Percentiles rank a stretch among this genome's conserved stretches.
Evolutionary conservation across 768 basidiomycete species (phyloP).

Genomic region (Phylloporus arenicola): DNA sequence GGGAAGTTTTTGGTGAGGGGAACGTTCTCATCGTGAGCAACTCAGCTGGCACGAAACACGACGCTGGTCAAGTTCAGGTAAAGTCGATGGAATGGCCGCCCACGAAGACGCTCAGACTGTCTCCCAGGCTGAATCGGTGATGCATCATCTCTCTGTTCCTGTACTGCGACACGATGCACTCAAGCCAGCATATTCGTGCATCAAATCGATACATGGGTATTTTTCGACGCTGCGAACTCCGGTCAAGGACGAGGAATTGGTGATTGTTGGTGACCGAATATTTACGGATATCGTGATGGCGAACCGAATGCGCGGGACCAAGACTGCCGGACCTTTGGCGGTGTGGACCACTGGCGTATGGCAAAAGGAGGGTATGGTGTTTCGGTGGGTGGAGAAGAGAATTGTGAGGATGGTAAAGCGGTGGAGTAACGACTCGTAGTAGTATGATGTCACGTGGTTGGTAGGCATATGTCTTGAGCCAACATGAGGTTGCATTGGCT

Average conservation of each 20-base stretch:
- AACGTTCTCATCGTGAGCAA: constrained; percentile 92
- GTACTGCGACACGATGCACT: constrained; percentile 71
- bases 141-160: constrained; percentile 69
- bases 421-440: not conserved
- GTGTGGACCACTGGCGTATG: constrained; percentile 71
- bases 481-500: not conserved
- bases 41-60: constrained; percentile 79
- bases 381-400: constrained; percentile 56
- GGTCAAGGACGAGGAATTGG: constrained; percentile 55
- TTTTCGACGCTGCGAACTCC: constrained; percentile 60
- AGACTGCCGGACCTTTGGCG: constrained; percentile 50
- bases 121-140: constrained; percentile 81
- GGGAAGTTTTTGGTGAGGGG: constrained; percentile 64
- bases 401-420: constrained; percentile 40
- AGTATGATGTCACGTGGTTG: not conserved
- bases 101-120: not conserved
- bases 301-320: constrained; percentile 49
- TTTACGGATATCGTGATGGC: constrained; percentile 90
- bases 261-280: constrained; percentile 87
- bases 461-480: not conserved
- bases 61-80: constrained; percentile 77
- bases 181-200: constrained; percentile 82
- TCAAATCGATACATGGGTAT: constrained; percentile 63
- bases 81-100: constrained; percentile 17
- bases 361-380: constrained; percentile 54